Conservation (phyloP, 1,284 basidiomycete species). For the Microbotryum intermedium region DNA sequence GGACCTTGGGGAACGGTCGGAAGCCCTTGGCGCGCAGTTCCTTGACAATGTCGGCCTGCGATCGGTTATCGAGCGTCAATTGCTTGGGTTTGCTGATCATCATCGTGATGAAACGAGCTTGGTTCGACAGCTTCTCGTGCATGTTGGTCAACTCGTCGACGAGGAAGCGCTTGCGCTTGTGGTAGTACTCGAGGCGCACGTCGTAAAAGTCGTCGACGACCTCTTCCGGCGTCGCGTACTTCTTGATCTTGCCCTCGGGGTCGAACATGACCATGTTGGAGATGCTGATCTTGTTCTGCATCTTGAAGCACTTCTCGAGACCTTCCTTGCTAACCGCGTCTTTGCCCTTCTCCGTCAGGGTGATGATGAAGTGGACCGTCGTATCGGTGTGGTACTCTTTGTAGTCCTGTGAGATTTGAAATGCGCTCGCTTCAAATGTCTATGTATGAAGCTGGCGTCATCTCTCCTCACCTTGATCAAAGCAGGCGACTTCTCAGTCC, state of each 20-base stretch:
- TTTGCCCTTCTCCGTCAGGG: constrained; percentile 70
- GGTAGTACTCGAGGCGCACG: constrained; percentile 78
- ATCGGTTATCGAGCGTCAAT: constrained; percentile 85
- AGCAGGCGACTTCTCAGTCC: constrained; percentile 54
- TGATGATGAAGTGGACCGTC: constrained; percentile 82
- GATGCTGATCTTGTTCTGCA: constrained; percentile 72
- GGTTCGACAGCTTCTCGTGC: constrained; percentile 83
- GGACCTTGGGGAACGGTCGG: constrained; percentile 74
- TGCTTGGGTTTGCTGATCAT: constrained; percentile 65
- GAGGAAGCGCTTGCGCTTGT: constrained; percentile 86
- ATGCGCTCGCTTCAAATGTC: background rate
- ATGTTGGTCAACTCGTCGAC: constrained; percentile 74
- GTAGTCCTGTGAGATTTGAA: constrained; percentile 59
- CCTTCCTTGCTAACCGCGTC: constrained; percentile 84
- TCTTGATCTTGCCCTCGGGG: constrained; percentile 90
- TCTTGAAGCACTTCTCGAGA: constrained; percentile 82
- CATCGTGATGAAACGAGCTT: constrained; percentile 95
- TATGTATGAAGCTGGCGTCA: background rate
- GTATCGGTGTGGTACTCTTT: constrained; percentile 92
- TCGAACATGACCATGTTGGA: constrained; percentile 99
- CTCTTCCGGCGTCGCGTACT: constrained; percentile 80
- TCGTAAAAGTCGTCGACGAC: constrained; percentile 93
- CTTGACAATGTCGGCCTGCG: constrained; percentile 73
- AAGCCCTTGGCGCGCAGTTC: constrained; percentile 81
- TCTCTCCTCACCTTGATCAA: constrained; percentile 44